Base-by-base conservation (phyloP, 345 rosid genomes). In the Eucalyptus cladocalyx region DNA sequence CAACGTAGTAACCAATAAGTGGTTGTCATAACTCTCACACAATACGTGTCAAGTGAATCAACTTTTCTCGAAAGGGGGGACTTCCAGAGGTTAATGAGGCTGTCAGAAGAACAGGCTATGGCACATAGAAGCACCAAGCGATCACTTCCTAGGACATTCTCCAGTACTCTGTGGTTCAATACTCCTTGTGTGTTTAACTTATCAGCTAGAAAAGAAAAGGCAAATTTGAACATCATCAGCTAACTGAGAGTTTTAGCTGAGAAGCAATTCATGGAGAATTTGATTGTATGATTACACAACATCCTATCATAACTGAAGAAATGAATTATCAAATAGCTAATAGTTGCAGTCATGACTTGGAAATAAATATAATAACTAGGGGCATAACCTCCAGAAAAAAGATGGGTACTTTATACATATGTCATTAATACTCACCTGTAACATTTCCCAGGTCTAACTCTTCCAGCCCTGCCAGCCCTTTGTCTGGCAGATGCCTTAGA, bases 401-500 rank as follows among this genome's bases (percentile, higher is more conserved):
- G 67, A 62, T 24, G 26, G 43, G 15, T 32, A 37, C 28, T 34
- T 40, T 11, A 86, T 11, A 50, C 65, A 47, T 69, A 30, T 34
- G 23, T 47, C 51, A 42, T 18, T 81, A 54, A 56, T 23, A 56
- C 58, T 88, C 69, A 97, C 99, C 99, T 96, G 95, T 95, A 98
- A 93, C 99, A 98, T 90, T 97, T 97, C 86, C 99, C 99, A 26
- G 98, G 99, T 81, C 99, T 95, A 89, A 98, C 92, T 92, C 99
- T 93, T 88, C 99, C 99, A 88, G 99, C 99, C 91, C 99, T 95
- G 89, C 99, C 99, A 90, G 99, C 93, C 91, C 99, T 95, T 92
- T 98, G 99, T 85, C 95, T 95, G 85, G 99, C 98, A 90, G 99
- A 98, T 88, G 99, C 99, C 92, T 97, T 97, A 62, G 99, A 97